phyloP scores from a whole-genome alignment of 1,284 basidiomycete genomes.

The Sphaerobolus stellatus region DNA sequence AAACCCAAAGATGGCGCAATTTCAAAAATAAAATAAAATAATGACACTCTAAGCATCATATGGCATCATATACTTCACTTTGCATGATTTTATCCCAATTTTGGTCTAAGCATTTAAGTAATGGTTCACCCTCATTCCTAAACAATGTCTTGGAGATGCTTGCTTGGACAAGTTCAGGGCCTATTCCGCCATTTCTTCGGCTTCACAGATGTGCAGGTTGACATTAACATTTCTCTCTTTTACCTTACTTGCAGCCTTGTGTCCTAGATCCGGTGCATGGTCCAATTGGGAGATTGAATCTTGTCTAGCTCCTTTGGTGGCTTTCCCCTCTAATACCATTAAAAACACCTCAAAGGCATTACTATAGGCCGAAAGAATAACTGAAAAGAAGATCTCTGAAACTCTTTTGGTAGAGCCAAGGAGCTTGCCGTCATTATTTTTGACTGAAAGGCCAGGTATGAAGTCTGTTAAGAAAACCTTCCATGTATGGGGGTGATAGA shows the following conservation, averaged over 20 bases:
- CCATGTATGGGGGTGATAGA: not conserved
- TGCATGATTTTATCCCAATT: too few species aligned
- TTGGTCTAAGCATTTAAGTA: too few species aligned
- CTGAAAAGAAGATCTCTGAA: not conserved
- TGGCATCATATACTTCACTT: too few species aligned
- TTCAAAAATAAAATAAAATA: too few species aligned
- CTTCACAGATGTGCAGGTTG: not conserved
- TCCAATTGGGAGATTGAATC: not conserved
- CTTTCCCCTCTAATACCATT: not conserved
- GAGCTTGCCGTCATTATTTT: not conserved
- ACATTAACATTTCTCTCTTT: not conserved
- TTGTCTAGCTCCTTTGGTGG: not conserved
- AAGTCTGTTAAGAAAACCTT: not conserved
- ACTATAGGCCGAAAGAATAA: not conserved
- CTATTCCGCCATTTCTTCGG: not conserved
- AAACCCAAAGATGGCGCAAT: slow-evolving; percentile 91
- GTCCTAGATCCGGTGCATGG: not conserved
- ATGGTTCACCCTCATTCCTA: too few species aligned
- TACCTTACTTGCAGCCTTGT: not conserved
- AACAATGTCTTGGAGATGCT: not conserved
- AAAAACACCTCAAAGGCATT: not conserved
- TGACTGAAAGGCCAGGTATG: not conserved
- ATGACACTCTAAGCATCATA: too few species aligned
- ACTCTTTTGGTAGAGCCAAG: not conserved
- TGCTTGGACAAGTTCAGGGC: not conserved